Evolutionary conservation across 352 stramenopile species (phyloP).

Genomic region (Pythium diclinum): DNA sequence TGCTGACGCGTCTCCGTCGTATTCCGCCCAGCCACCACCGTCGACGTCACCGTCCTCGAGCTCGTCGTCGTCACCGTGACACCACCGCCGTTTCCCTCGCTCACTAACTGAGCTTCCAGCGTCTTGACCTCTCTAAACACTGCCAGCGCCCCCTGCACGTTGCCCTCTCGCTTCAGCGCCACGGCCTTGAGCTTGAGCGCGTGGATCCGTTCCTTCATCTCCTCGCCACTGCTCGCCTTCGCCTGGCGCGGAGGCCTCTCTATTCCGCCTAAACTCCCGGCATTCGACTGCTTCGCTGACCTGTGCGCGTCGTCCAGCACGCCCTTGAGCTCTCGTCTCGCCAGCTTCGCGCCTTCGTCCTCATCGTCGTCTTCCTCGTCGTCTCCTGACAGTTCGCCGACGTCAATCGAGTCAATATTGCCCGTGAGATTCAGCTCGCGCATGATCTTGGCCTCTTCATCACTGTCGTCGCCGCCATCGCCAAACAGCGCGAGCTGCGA

Average conservation of each 20-base stretch:
- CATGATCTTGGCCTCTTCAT: constrained; percentile 66
- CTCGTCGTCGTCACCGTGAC: background rate
- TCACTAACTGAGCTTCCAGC: constrained; percentile 32
- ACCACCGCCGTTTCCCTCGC: background rate
- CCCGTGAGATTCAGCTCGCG: constrained; percentile 40
- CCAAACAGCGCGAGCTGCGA: constrained; percentile 48
- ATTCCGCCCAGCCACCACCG: background rate
- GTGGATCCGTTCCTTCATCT: constrained; percentile 27
- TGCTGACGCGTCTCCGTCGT: background rate
- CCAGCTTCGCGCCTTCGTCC: constrained; percentile 9
- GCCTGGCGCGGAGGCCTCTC: background rate
- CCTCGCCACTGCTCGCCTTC: background rate
- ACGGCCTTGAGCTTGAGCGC: constrained; percentile 56
- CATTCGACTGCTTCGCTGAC: constrained; percentile 23
- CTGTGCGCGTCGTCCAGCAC: constrained; percentile 26
- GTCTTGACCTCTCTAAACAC: constrained; percentile 62
- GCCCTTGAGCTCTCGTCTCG: no score
- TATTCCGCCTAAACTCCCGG: background rate
- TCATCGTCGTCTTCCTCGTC: constrained; percentile 23
- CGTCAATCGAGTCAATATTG: constrained; percentile 23
- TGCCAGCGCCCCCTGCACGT: constrained; percentile 46
- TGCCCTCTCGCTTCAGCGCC: constrained; percentile 51
- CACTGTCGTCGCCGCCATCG: constrained; percentile 26
- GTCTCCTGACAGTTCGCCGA: constrained; percentile 31
- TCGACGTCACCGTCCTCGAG: background rate